Conservation (phyloP, 2,329 filamentous ascomycete species). For the Lachnellula subtilissima region DNA sequence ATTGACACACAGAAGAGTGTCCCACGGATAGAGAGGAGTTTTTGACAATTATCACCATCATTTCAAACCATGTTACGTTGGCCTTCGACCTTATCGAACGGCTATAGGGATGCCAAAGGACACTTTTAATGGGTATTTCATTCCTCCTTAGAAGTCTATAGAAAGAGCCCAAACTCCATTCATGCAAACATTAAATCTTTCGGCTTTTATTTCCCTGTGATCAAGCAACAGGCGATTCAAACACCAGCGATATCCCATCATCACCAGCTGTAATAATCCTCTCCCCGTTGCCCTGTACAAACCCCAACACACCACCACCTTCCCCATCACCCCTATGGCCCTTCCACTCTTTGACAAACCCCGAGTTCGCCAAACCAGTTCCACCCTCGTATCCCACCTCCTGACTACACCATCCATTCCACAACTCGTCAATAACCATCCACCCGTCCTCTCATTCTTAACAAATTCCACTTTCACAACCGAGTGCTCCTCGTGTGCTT, state of each 20-base stretch:
- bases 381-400: conserved; percentile 79
- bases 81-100: neutral
- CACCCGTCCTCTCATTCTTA: conserved; percentile 41
- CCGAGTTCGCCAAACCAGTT: conserved; percentile 60
- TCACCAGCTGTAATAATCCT: conserved; percentile 86
- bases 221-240: conserved; percentile 42
- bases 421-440: conserved; percentile 75
- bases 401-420: conserved; percentile 90
- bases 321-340: conserved; percentile 82
- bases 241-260: conserved; percentile 67
- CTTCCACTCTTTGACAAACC: conserved; percentile 80
- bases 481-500: conserved; percentile 80
- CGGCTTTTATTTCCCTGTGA: neutral
- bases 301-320: conserved; percentile 83
- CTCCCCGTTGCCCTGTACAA: conserved; percentile 77
- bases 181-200: neutral
- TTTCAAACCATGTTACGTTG: neutral
- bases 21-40: too few relatives aligned
- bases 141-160: neutral
- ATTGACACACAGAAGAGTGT: too few relatives aligned
- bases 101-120: neutral
- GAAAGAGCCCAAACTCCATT: neutral
- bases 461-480: conserved; percentile 94
- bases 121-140: neutral
- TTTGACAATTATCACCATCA: neutral